A percentile compares a stretch with the other conserved stretches of the same genome.
These are phyloP conservation scores for Starmerella cellae DNA, from an alignment of 805 yeast species.

Conservation along the genomic window DNA sequence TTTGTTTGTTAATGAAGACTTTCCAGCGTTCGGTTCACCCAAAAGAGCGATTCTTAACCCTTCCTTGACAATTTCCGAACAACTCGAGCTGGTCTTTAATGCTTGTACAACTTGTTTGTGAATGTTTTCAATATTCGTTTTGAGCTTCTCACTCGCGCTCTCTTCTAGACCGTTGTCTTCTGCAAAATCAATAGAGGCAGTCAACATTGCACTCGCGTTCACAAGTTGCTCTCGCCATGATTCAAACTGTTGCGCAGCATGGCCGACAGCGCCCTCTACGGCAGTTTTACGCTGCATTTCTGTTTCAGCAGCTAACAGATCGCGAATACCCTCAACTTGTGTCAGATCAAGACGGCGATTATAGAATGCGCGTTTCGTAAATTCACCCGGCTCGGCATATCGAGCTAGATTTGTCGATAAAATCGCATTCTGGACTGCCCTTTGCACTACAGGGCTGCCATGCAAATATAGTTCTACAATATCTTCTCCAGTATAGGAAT, in stretches of 20 bases:
- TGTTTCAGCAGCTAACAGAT: constrained; percentile 85
- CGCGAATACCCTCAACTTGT: constrained; percentile 80
- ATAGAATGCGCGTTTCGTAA: constrained; percentile 71
- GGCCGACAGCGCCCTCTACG: constrained; percentile 57
- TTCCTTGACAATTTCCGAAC: constrained; percentile 41
- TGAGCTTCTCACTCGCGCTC: background rate
- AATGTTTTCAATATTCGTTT: constrained; percentile 28
- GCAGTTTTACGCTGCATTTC: constrained; percentile 75
- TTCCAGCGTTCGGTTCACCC: constrained; percentile 96
- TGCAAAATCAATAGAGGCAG: constrained; percentile 89
- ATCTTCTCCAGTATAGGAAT: constrained; percentile 88
- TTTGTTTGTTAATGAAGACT: constrained; percentile 70
- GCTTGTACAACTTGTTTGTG: constrained; percentile 31
- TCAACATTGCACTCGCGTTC: constrained; percentile 53
- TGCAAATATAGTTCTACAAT: constrained; percentile 79
- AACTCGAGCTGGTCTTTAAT: constrained; percentile 2
- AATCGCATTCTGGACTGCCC: constrained; percentile 54
- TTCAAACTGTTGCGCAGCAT: constrained; percentile 40
- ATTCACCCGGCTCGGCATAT: constrained; percentile 89
- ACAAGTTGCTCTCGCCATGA: constrained; percentile 59
- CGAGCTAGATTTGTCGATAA: constrained; percentile 36
- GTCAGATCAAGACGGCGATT: constrained; percentile 78
- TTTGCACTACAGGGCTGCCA: constrained; percentile 81
- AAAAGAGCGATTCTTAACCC: constrained; percentile 64
- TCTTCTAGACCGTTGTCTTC: constrained; percentile 73